Conservation (phyloP, 1,284 basidiomycete species). For the Wallemia ichthyophaga region DNA sequence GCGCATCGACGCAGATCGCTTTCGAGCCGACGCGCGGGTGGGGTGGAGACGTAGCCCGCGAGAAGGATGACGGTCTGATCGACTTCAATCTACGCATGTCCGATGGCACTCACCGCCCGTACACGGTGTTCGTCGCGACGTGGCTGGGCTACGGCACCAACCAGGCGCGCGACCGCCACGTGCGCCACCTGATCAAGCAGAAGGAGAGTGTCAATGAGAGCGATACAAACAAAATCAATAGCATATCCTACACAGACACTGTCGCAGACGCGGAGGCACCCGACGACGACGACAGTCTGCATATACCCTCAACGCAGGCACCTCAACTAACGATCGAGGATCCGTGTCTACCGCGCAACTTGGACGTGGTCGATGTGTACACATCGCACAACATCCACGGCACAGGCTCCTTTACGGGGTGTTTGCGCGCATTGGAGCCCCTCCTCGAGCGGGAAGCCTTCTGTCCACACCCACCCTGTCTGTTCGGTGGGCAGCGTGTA, state of each 20-base stretch:
- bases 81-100: conserved; percentile 54
- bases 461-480: conserved; percentile 19
- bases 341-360: conserved; percentile 60
- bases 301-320: neutral
- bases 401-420: conserved; percentile 66
- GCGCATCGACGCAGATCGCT: conserved; percentile 91
- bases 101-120: conserved; percentile 55
- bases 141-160: conserved; percentile 98
- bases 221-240: neutral
- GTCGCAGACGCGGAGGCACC: neutral
- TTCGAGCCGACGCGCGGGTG: conserved; percentile 41
- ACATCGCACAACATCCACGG: conserved; percentile 38
- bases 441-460: conserved; percentile 60
- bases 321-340: conserved; percentile 27
- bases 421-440: conserved; percentile 38
- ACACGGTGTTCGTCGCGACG: conserved; percentile 87
- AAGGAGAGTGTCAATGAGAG: neutral
- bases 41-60: conserved; percentile 23
- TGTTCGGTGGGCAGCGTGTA: neutral
- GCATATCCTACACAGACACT: too few species aligned
- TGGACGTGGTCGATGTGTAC: conserved; percentile 22
- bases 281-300: conserved; percentile 1
- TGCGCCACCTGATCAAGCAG: conserved; percentile 27
- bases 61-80: conserved; percentile 28
- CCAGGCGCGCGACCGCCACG: conserved; percentile 70